These are phyloP conservation scores for Ophiocordyceps sinensis DNA, from an alignment of 2,329 filamentous ascomycete genomes.

Conservation along the genomic window DNA sequence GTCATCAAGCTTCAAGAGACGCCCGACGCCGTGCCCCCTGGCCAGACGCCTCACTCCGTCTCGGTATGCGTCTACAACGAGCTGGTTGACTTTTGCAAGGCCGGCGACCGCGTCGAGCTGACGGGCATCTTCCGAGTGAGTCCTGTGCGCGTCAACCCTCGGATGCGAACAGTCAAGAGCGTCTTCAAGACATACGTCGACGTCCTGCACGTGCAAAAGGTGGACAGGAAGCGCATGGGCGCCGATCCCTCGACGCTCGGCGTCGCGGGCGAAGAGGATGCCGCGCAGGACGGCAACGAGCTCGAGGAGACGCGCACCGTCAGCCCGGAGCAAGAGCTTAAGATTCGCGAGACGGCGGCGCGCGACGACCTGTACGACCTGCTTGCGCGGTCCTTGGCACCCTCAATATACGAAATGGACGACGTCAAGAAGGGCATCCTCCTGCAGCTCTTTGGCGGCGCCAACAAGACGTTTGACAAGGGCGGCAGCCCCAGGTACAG, in stretches of 20 bases:
- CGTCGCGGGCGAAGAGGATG: conserved; percentile 56
- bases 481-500: conserved; percentile 90
- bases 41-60: conserved; percentile 93
- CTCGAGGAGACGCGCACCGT: conserved; percentile 77
- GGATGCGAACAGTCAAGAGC: conserved; percentile 82
- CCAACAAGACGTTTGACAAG: conserved; percentile 96
- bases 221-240: conserved; percentile 88
- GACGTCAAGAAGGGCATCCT: conserved; percentile 98
- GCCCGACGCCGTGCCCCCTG: conserved; percentile 83
- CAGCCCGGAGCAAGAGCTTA: conserved; percentile 72
- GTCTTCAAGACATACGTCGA: conserved; percentile 98
- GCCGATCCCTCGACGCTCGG: conserved; percentile 82
- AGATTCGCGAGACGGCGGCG: conserved; percentile 67
- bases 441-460: conserved; percentile 90
- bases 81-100: conserved; percentile 93
- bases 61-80: conserved; percentile 95
- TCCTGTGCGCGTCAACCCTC: conserved; percentile 84
- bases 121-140: conserved; percentile 96
- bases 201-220: conserved; percentile 88
- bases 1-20: conserved; percentile 98
- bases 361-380: conserved; percentile 87
- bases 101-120: conserved; percentile 87
- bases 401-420: conserved; percentile 94
- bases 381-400: conserved; percentile 76
- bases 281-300: conserved; percentile 51